Conservation (phyloP, 768 basidiomycete genomes). For the Suillus alpinus region DNA sequence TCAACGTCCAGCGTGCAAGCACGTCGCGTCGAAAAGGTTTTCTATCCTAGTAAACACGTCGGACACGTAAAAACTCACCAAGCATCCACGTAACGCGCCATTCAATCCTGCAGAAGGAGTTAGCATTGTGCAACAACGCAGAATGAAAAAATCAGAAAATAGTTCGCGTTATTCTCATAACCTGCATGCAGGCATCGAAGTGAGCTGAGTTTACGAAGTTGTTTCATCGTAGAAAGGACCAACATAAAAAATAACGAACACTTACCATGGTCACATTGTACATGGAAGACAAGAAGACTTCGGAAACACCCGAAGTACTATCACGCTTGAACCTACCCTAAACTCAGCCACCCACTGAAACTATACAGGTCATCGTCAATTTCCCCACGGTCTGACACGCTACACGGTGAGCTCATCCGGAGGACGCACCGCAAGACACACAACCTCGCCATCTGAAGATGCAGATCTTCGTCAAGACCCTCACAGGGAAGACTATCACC, state of each 20-base stretch:
- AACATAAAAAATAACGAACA: background rate
- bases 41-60: slow-evolving; percentile 39
- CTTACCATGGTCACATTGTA: background rate
- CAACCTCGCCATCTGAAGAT: slow-evolving; percentile 29
- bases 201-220: slow-evolving; percentile 57
- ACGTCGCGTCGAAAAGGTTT: slow-evolving; percentile 50
- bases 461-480: slow-evolving; percentile 86
- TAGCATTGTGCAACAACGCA: slow-evolving; percentile 18
- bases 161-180: slow-evolving; percentile 53
- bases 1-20: slow-evolving; percentile 56
- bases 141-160: slow-evolving; percentile 33
- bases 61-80: slow-evolving; percentile 15
- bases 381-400: slow-evolving; percentile 18
- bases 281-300: background rate
- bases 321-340: slow-evolving; percentile 21
- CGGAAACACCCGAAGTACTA: slow-evolving; percentile 8
- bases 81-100: background rate
- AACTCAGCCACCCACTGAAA: slow-evolving; percentile 25
- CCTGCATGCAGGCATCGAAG: slow-evolving; percentile 51
- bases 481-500: slow-evolving; percentile 97
- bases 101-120: slow-evolving; percentile 20
- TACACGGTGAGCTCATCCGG: slow-evolving; percentile 9
- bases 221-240: slow-evolving; percentile 26
- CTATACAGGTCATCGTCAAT: slow-evolving; percentile 27
- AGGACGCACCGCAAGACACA: background rate